These are phyloP conservation scores for Capsella rubella DNA, from an alignment of 441 rosid species.

Conservation along the genomic window DNA sequence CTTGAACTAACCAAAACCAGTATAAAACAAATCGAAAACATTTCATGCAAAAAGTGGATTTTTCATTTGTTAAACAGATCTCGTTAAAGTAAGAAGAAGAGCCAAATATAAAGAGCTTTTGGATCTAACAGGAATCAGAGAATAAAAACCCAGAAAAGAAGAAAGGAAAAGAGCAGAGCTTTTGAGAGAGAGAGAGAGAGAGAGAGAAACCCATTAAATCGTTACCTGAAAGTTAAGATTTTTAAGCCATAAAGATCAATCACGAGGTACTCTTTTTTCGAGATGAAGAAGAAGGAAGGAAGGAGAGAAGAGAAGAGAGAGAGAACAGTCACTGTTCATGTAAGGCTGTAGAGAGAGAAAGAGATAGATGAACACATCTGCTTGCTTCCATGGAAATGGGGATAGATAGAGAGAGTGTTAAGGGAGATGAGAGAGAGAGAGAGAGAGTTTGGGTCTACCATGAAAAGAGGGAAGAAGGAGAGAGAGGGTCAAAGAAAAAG, in stretches of 20 bases:
- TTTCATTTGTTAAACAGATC: constrained; percentile 38
- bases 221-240: constrained; percentile 36
- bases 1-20: background rate
- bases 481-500: constrained; percentile 61
- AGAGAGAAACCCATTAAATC: constrained; percentile 7
- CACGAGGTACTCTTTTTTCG: constrained; percentile 22
- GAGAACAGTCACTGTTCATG: constrained; percentile 45
- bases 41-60: constrained; percentile 27
- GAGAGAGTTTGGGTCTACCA: constrained; percentile 55
- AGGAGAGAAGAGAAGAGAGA: constrained; percentile 1
- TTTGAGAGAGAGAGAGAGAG: constrained; percentile 43
- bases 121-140: constrained; percentile 53
- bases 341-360: constrained; percentile 44
- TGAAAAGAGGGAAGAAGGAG: constrained; percentile 42
- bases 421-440: constrained; percentile 26
- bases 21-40: background rate
- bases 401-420: constrained; percentile 42
- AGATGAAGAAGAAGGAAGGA: constrained; percentile 31
- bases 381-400: constrained; percentile 50
- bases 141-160: constrained; percentile 39
- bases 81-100: constrained; percentile 49
- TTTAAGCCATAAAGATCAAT: constrained; percentile 39
- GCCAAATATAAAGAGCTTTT: constrained; percentile 22
- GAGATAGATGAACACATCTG: constrained; percentile 38
- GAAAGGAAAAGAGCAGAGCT: constrained; percentile 39